Base-by-base conservation (phyloP, 2,329 filamentous ascomycete species). In the Trichoderma koningii region DNA sequence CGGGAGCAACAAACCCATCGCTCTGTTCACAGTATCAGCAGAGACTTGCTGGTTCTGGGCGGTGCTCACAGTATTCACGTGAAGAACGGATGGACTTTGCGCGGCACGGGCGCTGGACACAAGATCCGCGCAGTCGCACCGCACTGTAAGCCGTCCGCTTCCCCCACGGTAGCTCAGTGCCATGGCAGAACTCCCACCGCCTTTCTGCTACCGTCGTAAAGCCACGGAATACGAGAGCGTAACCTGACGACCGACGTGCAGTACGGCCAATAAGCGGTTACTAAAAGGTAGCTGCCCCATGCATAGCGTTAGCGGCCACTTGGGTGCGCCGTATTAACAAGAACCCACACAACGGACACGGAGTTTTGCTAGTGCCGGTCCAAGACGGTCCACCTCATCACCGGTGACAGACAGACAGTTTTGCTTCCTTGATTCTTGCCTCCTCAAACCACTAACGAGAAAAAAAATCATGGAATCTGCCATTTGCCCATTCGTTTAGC, bases 251-350 rank as follows among this genome's bases (percentile, higher is more conserved):
- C n/a, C 41, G n/a, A 34, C 21, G 30, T 38, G 51, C 21, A 52
- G n/a, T 45, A 52, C 47, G n/a, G 38, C 30, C 19, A 44, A 44
- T 1, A 12, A 21, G 45, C 38, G n/a, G 57, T 62, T 23, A 21
- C 57, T 6, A 12, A 7, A 7, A 62, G 23, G 57, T 62, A 62
- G 47, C 19, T 15, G 23, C 38, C 34, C 57, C 48, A 42, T 44
- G 21, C 19, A 21, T 12, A 17, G 48, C 4, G 57, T 30, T 52
- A 21, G 9, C n/a, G 17, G 34, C 19, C 41, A 41, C 3, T 42
- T 38, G 28, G 38, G 23, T 50, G 30, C 21, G 38, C 34, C 15
- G 23, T 44, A 28, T 44, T 62, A 42, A 56, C 41, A 56, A 26
- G 23, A 30, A 23, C 38, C 41, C 41, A 34, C 55, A 47, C 41